These are phyloP conservation scores for Ophiorrhiza pumila DNA, from an alignment of 257 asterid genomes.

Conservation along the genomic window DNA sequence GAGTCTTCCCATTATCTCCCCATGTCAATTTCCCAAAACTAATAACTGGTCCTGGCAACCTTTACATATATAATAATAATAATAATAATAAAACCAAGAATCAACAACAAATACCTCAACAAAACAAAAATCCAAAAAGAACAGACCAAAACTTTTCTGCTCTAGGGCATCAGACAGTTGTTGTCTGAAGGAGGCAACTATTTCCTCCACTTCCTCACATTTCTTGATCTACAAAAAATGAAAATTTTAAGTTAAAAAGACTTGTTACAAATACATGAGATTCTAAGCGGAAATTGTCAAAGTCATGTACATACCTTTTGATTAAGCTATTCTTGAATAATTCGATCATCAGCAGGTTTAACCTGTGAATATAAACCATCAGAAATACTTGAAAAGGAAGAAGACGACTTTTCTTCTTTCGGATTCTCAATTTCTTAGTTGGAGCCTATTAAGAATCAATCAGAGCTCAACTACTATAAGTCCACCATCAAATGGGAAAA, in stretches of 20 bases:
- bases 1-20: slow-evolving; percentile 99
- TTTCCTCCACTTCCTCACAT: slow-evolving; percentile 71
- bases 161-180: slow-evolving; percentile 57
- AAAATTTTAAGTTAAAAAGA: background rate
- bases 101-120: too few relatives aligned
- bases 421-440: too few relatives aligned
- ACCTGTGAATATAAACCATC: slow-evolving; percentile 55
- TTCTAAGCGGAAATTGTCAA: slow-evolving; percentile 23
- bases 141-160: slow-evolving; percentile 36
- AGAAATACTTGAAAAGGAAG: slow-evolving; percentile 3
- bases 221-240: slow-evolving; percentile 52
- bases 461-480: too few relatives aligned
- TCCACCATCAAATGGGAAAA: too few relatives aligned
- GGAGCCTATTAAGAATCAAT: too few relatives aligned
- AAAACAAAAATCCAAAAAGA: too few relatives aligned
- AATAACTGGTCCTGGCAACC: slow-evolving; percentile 84
- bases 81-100: too few relatives aligned
- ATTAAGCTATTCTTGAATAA: slow-evolving; percentile 90
- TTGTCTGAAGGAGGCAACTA: slow-evolving; percentile 55
- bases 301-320: slow-evolving; percentile 59
- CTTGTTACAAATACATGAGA: background rate
- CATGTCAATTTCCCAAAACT: slow-evolving; percentile 96
- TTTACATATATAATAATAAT: too few relatives aligned
- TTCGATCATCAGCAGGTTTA: slow-evolving; percentile 84
- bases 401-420: too few relatives aligned